These are phyloP conservation scores for Camillea tinctor DNA, from an alignment of 2,329 filamentous ascomycete species.

Conservation along the genomic window DNA sequence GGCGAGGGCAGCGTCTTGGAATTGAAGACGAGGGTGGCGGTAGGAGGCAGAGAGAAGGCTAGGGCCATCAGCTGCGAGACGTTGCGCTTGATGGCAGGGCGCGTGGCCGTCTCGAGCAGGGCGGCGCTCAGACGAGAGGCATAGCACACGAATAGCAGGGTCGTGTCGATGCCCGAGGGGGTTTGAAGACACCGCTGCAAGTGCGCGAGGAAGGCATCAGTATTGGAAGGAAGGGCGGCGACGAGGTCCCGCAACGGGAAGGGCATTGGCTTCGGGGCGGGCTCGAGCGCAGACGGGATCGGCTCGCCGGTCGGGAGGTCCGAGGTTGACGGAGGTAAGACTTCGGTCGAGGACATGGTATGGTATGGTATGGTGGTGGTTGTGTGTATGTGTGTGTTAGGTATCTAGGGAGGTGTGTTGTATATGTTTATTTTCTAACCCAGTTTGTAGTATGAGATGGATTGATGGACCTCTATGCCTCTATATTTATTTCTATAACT, in stretches of 20 bases:
- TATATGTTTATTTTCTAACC: background rate
- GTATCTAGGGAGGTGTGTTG: constrained; percentile 3
- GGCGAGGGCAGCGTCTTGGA: constrained; percentile 37
- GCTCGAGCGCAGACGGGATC: constrained; percentile 29
- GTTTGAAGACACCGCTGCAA: constrained; percentile 65
- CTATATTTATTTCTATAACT: no score
- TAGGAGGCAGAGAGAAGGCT: constrained; percentile 50
- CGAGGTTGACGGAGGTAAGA: constrained; percentile 22
- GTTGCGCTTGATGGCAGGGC: constrained; percentile 55
- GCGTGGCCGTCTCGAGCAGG: constrained; percentile 51
- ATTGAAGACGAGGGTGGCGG: constrained; percentile 45
- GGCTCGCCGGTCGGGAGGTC: constrained; percentile 39
- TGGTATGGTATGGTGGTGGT: no score
- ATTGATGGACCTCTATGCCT: no score
- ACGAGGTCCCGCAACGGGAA: constrained; percentile 31
- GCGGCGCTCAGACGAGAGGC: constrained; percentile 55
- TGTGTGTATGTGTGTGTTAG: constrained; percentile 2
- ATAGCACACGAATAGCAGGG: constrained; percentile 70
- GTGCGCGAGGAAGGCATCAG: constrained; percentile 55
- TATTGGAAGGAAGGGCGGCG: constrained; percentile 37
- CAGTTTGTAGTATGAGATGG: no score
- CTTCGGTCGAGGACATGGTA: constrained; percentile 27
- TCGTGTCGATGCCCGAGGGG: constrained; percentile 66
- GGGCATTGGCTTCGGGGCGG: constrained; percentile 24
- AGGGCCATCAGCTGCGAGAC: constrained; percentile 53